phyloP scores from a whole-genome alignment of 805 yeast species.

The Barnettozyma californica region DNA sequence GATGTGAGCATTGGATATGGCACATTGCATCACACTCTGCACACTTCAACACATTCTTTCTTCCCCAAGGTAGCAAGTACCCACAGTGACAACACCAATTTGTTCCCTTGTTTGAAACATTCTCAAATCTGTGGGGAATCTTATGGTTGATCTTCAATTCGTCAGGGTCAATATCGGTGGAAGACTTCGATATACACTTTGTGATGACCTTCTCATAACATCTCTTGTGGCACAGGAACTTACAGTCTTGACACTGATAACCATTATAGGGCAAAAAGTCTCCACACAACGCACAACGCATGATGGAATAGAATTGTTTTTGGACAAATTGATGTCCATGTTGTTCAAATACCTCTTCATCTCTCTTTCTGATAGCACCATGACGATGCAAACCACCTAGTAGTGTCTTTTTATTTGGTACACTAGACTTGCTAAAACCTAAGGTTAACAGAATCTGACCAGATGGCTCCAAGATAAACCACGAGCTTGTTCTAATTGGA shows the following conservation, averaged over 20 bases:
- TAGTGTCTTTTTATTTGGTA: slow-evolving; percentile 38
- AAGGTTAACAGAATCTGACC: slow-evolving; percentile 81
- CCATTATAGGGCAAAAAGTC: slow-evolving; percentile 89
- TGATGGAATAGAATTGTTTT: slow-evolving; percentile 89
- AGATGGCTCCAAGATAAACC: slow-evolving; percentile 91
- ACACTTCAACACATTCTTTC: slow-evolving; percentile 88
- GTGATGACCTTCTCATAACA: slow-evolving; percentile 79
- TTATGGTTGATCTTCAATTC: slow-evolving; percentile 87
- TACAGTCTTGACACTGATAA: slow-evolving; percentile 81
- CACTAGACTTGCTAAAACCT: slow-evolving; percentile 68
- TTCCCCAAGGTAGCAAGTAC: slow-evolving; percentile 90
- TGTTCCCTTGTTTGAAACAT: slow-evolving; percentile 88
- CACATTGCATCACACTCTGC: slow-evolving; percentile 92
- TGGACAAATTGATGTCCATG: slow-evolving; percentile 97
- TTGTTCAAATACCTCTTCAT: slow-evolving; percentile 82
- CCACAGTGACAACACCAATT: slow-evolving; percentile 99
- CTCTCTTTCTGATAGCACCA: slow-evolving; percentile 94
- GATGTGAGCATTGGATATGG: slow-evolving; percentile 85
- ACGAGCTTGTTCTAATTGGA: slow-evolving; percentile 54
- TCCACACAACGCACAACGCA: slow-evolving; percentile 97
- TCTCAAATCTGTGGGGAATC: slow-evolving; percentile 94
- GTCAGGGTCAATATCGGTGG: slow-evolving; percentile 62
- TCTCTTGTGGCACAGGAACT: slow-evolving; percentile 72
- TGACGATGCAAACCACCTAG: slow-evolving; percentile 83
- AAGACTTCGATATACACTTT: slow-evolving; percentile 74